phyloP scores from a whole-genome alignment of 768 basidiomycete species.

The Tulasnella sp. region DNA sequence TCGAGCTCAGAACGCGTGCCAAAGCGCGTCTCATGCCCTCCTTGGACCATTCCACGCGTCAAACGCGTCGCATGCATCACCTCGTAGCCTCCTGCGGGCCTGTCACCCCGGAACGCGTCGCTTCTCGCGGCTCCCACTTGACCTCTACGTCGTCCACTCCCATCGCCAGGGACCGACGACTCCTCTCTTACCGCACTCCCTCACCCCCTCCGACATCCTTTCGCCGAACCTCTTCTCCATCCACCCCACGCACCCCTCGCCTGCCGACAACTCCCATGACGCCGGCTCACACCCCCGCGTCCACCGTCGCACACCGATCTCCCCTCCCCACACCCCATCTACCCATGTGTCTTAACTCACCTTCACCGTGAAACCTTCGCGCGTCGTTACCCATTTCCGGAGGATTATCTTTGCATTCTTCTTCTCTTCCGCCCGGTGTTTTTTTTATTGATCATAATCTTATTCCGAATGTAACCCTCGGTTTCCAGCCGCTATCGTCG shows the following conservation, averaged over 20 bases:
- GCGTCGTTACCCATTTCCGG: not conserved
- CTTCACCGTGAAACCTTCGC: not conserved
- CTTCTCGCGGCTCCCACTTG: no score
- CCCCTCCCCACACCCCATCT: slow-evolving; percentile 7
- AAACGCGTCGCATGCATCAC: slow-evolving; percentile 11
- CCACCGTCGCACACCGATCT: slow-evolving; percentile 1
- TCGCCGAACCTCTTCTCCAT: not conserved
- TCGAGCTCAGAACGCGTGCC: slow-evolving; percentile 22
- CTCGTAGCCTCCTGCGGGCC: not conserved
- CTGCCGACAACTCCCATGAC: not conserved
- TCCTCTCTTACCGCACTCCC: slow-evolving; percentile 7
- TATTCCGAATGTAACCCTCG: not conserved
- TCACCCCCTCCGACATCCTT: slow-evolving; percentile 9
- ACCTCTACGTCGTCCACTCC: not conserved
- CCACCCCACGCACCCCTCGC: slow-evolving; percentile 1
- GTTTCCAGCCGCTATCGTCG: no score
- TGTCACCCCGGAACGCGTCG: not conserved
- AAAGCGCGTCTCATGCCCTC: slow-evolving; percentile 24
- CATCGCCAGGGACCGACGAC: not conserved
- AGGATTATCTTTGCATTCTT: not conserved
- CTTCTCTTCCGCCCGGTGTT: not conserved
- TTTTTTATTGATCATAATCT: slow-evolving; percentile 1
- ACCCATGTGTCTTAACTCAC: not conserved
- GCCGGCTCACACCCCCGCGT: slow-evolving; percentile 15
- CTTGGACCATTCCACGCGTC: not conserved